Conservation (phyloP, 2,329 filamentous ascomycete genomes). For the Huntiella moniliformis region DNA sequence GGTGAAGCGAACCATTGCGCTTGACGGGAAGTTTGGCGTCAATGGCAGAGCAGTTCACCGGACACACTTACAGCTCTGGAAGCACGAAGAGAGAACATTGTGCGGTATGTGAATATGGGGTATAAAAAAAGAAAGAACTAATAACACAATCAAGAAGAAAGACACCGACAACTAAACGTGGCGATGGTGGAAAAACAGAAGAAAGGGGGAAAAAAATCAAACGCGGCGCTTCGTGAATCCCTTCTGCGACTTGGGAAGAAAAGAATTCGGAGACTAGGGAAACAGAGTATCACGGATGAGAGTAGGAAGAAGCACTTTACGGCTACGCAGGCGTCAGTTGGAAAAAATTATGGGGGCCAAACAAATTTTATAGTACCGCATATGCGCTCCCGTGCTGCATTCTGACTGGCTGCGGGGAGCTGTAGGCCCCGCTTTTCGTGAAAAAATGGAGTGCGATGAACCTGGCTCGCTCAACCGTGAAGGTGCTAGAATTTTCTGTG, state of each 20-base stretch:
- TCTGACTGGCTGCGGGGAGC: slow-evolving; percentile 9
- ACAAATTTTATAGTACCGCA: slow-evolving; percentile 9
- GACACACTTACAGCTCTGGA: slow-evolving; percentile 50
- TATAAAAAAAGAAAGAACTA: slow-evolving; percentile 19
- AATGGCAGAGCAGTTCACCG: background rate
- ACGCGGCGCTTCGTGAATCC: slow-evolving; percentile 4
- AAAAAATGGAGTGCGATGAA: background rate
- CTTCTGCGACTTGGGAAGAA: slow-evolving; percentile 13
- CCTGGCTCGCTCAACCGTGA: slow-evolving; percentile 1
- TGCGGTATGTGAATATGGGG: slow-evolving; percentile 21
- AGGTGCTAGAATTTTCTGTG: slow-evolving; percentile 11
- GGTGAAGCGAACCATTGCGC: slow-evolving; percentile 6
- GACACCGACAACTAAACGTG: slow-evolving; percentile 7
- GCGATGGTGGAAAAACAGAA: slow-evolving; percentile 6
- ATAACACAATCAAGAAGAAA: slow-evolving; percentile 19
- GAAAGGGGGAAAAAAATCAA: slow-evolving; percentile 4
- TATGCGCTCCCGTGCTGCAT: background rate
- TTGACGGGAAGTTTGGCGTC: background rate
- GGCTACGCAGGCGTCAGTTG: background rate
- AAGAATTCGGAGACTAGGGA: slow-evolving; percentile 15
- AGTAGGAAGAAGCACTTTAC: background rate
- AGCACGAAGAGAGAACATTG: slow-evolving; percentile 55
- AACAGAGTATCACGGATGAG: slow-evolving; percentile 15
- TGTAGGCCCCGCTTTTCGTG: background rate
- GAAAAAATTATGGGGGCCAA: slow-evolving; percentile 8